phyloP scores from a whole-genome alignment of 2,329 filamentous ascomycete species.

The Fusarium verrucosum region DNA sequence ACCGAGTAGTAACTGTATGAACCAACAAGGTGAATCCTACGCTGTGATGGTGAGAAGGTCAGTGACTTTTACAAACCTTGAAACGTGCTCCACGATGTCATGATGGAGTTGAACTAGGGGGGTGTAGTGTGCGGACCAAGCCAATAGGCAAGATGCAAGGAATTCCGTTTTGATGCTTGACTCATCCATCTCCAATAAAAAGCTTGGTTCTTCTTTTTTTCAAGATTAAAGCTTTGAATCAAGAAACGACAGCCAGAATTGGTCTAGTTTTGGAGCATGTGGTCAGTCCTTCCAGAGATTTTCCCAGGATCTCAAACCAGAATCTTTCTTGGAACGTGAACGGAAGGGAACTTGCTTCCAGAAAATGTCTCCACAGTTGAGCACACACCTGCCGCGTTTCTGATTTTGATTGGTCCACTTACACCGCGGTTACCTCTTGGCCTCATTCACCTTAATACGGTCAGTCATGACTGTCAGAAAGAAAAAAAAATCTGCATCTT shows the following conservation, averaged over 20 bases:
- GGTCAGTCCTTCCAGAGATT: constrained; percentile 31
- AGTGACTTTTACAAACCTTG: too few species aligned
- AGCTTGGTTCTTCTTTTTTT: constrained; percentile 19
- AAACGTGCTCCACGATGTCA: constrained; percentile 26
- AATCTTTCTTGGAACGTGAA: constrained; percentile 20
- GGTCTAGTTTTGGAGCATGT: constrained; percentile 16
- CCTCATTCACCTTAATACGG: constrained; percentile 33
- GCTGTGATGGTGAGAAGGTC: constrained; percentile 13
- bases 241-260: constrained; percentile 16
- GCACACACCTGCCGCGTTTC: constrained; percentile 6
- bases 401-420: constrained; percentile 1
- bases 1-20: neutral
- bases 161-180: constrained; percentile 17
- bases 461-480: constrained; percentile 15
- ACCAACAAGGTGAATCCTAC: constrained; percentile 1
- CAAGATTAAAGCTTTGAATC: constrained; percentile 17
- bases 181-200: constrained; percentile 18
- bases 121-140: neutral
- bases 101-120: constrained; percentile 6
- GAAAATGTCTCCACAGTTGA: neutral
- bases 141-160: neutral
- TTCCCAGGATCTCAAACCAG: constrained; percentile 32
- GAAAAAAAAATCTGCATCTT: constrained; percentile 35
- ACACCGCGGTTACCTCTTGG: constrained; percentile 14
- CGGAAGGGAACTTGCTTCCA: constrained; percentile 16